A percentile compares a stretch with the other conserved stretches of the same genome.
Conservation (phyloP, 257 asterid genomes). For the Solanum pimpinellifolium region DNA sequence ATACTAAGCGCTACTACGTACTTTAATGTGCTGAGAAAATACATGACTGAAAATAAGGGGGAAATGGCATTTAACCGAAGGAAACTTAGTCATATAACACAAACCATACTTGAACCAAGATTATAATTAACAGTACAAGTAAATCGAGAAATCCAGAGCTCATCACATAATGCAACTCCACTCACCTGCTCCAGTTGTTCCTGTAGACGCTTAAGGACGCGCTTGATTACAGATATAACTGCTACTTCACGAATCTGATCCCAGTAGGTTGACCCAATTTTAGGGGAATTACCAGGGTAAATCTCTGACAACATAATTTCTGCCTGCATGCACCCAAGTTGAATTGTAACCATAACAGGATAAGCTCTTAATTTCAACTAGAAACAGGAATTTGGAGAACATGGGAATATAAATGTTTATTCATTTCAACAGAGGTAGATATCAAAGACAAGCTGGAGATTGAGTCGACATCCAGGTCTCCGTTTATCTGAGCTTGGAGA, state of each 20-base stretch:
- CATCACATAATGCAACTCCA: not conserved
- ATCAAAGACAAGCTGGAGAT: not conserved
- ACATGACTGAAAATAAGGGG: not conserved
- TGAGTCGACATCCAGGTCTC: not conserved
- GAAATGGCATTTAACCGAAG: not conserved
- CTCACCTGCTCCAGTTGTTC: conserved; percentile 84
- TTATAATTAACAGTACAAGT: not conserved
- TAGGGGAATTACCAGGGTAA: conserved; percentile 84
- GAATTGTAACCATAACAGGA: not conserved
- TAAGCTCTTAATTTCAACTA: not conserved
- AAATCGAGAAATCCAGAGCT: not conserved
- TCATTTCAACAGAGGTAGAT: not conserved
- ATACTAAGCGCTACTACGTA: not conserved
- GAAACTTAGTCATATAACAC: not conserved
- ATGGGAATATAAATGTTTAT: not conserved
- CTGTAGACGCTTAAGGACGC: conserved; percentile 60
- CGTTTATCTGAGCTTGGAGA: not conserved
- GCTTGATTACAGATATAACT: conserved; percentile 64
- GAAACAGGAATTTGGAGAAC: not conserved
- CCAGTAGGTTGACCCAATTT: conserved; percentile 84
- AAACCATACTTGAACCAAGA: not conserved
- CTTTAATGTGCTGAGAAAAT: not conserved
- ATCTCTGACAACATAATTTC: conserved; percentile 90
- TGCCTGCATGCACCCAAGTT: conserved; percentile 40
- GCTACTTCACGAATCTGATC: conserved; percentile 89